phyloP scores from a whole-genome alignment of 148 eudicot genomes.

The Nepenthes mirabilis region DNA sequence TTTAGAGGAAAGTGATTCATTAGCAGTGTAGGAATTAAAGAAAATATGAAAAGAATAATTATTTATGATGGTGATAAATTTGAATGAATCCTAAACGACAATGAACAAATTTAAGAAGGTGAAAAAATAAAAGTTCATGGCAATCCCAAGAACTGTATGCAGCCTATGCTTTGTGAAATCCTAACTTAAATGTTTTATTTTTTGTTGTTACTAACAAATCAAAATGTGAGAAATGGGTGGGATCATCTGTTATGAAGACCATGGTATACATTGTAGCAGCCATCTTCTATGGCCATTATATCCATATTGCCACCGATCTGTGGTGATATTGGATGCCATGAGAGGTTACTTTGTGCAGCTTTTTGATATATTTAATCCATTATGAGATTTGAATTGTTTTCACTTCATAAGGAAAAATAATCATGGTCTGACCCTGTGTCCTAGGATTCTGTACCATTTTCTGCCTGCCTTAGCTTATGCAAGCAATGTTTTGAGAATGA shows the following conservation, averaged over 20 bases:
- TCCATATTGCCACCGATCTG: slow-evolving; percentile 75
- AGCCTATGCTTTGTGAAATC: too few relatives aligned
- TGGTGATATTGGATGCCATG: slow-evolving; percentile 93
- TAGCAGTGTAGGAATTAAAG: too few relatives aligned
- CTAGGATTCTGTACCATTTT: slow-evolving; percentile 71
- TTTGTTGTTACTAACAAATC: background rate
- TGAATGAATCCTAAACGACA: too few relatives aligned
- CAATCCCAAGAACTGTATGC: too few relatives aligned
- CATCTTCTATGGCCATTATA: slow-evolving; percentile 67
- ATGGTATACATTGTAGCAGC: slow-evolving; percentile 83
- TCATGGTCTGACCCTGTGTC: slow-evolving; percentile 1
- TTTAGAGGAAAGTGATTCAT: too few relatives aligned
- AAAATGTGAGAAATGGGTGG: slow-evolving; percentile 44
- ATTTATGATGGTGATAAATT: too few relatives aligned
- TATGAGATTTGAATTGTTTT: background rate
- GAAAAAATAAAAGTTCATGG: too few relatives aligned
- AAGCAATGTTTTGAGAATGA: slow-evolving; percentile 19
- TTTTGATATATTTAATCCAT: background rate
- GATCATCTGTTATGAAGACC: slow-evolving; percentile 55
- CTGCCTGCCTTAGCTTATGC: slow-evolving; percentile 65
- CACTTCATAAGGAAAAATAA: background rate
- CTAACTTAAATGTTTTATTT: too few relatives aligned
- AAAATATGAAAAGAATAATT: too few relatives aligned
- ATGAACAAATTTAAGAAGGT: too few relatives aligned
- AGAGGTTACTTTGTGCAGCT: slow-evolving; percentile 40